Conservation (phyloP, 805 yeast genomes). For the Lachancea dasiensis region DNA sequence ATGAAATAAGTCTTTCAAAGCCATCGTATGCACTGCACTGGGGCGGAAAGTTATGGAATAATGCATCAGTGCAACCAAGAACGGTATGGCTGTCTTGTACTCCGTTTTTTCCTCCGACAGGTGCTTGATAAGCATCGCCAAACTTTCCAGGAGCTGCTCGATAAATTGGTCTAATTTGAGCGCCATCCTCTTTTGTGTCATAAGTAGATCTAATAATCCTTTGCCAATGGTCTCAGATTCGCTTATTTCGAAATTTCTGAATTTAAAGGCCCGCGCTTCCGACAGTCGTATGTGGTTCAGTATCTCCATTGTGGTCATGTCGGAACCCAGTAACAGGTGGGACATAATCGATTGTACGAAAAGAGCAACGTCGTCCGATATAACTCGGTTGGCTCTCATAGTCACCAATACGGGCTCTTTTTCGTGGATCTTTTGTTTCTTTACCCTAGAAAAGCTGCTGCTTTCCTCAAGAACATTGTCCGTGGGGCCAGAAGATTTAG, state of each 20-base stretch:
- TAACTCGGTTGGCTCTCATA: slow-evolving; percentile 16
- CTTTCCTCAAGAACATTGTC: no score
- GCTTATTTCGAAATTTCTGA: slow-evolving; percentile 15
- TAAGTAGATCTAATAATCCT: slow-evolving; percentile 15
- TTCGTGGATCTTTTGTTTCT: slow-evolving; percentile 13
- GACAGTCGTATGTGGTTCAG: slow-evolving; percentile 20
- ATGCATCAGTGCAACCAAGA: slow-evolving; percentile 51
- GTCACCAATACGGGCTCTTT: slow-evolving; percentile 3
- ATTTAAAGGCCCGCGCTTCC: slow-evolving; percentile 14
- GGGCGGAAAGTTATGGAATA: slow-evolving; percentile 54
- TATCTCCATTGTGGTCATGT: slow-evolving; percentile 26
- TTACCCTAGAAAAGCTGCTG: slow-evolving; percentile 4
- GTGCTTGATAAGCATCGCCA: slow-evolving; percentile 26
- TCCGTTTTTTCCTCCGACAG: slow-evolving; percentile 23
- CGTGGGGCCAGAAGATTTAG: no score
- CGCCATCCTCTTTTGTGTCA: slow-evolving; percentile 15
- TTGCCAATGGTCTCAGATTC: slow-evolving; percentile 25
- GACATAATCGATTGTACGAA: slow-evolving; percentile 24
- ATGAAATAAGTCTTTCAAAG: slow-evolving; percentile 31
- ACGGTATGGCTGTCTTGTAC: slow-evolving; percentile 43
- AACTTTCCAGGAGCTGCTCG: slow-evolving; percentile 20
- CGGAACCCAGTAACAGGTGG: slow-evolving; percentile 22
- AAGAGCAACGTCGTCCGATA: slow-evolving; percentile 22
- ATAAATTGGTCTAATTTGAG: slow-evolving; percentile 22
- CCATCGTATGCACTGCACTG: slow-evolving; percentile 44